Base-by-base conservation (phyloP, 1,284 basidiomycete genomes). In the Grifola frondosa region DNA sequence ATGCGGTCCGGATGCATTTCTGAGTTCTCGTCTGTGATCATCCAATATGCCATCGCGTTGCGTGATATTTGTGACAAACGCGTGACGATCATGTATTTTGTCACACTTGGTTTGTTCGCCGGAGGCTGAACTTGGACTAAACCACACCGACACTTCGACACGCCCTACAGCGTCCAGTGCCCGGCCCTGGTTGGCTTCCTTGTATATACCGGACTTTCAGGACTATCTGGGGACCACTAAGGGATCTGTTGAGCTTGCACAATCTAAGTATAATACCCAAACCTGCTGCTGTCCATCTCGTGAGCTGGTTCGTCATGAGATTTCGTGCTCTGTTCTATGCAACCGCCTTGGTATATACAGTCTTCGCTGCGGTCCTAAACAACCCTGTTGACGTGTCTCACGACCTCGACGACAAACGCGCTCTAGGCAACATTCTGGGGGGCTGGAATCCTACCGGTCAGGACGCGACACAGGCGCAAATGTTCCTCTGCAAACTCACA, bases 291-390 rank as follows among this genome's bases (percentile, higher is more conserved):
- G n/a, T n/a, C n/a, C n/a, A n/a, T n/a, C n/a, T n/a, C n/a, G n/a
- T n/a, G n/a, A n/a, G n/a, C n/a, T n/a, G n/a, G n/a, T n/a, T 35
- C 23, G 40, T 40, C 41, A 51, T 51, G 49, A 32, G 43, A 29
- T 38, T 48, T 31, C 30, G 23, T 16, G 10, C 31, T 19, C 22
- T 48, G 12, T 16, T 46, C 31, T 52, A 40, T 40, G 38, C 45
- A 9, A 42, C 29, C 19, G 42, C 34, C 13, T 30, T 52, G 23
- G 39, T 36, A 0, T 24, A 44, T 37, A 33, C 35, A 20, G 26
- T 42, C n/a, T 21, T 40, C 22, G 38, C 47, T 40, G 47, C 47
- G 12, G 41, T 26, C 21, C 23, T 33, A 16, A 16, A 17, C 6
- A 19, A 26, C 4, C 12, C 24, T 17, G 21, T 47, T 11, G 16